Evolutionary conservation across 495 filamentous ascomycete genomes (phyloP).

Genomic region (Hypoxylon trugodes): DNA sequence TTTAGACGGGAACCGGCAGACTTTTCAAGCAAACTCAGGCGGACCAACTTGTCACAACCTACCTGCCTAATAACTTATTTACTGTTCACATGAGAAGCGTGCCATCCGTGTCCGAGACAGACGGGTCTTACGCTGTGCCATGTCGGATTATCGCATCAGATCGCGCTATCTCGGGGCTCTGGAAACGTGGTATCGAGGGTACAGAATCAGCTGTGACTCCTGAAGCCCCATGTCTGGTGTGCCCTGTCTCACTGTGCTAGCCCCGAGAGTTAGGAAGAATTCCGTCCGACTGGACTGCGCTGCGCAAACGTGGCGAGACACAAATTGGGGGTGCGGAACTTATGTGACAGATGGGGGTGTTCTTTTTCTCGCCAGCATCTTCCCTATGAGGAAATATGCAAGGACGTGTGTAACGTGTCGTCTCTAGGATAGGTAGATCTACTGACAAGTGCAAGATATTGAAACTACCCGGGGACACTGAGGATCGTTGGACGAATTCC

Average conservation of each 20-base stretch:
- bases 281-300: not conserved
- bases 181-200: conserved; percentile 33
- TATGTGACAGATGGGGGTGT: not conserved
- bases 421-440: not conserved
- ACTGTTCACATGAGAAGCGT: conserved; percentile 14
- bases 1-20: conserved; percentile 37
- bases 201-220: conserved; percentile 27
- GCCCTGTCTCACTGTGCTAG: conserved; percentile 27
- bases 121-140: conserved; percentile 31
- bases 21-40: conserved; percentile 29
- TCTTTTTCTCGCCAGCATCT: conserved; percentile 19
- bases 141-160: conserved; percentile 33
- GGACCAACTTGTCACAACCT: too few species aligned
- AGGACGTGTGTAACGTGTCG: conserved; percentile 5
- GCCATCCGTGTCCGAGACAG: conserved; percentile 36
- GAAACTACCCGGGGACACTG: conserved; percentile 1
- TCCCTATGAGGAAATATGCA: conserved; percentile 24
- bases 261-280: conserved; percentile 8
- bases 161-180: conserved; percentile 40
- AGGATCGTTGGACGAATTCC: not conserved
- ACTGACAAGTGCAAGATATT: conserved; percentile 1
- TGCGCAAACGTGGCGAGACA: conserved; percentile 10
- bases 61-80: too few species aligned
- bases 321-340: not conserved
- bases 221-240: conserved; percentile 10